These are phyloP conservation scores for Harringtonia lauricola DNA, from an alignment of 2,329 filamentous ascomycete species.

Conservation along the genomic window DNA sequence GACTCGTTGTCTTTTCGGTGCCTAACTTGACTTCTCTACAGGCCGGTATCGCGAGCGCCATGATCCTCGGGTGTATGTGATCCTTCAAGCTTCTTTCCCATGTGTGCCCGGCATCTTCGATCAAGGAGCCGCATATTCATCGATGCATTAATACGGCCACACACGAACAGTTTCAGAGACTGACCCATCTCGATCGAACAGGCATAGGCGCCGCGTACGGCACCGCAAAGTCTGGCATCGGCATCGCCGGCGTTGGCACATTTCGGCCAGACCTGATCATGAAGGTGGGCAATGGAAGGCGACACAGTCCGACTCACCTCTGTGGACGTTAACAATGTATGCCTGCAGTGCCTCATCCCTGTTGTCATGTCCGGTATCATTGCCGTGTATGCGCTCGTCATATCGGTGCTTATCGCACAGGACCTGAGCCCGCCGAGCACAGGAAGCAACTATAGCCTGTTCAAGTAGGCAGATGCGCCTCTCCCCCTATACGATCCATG, in stretches of 20 bases:
- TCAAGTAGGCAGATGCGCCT: constrained; percentile 58
- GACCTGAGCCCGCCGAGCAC: constrained; percentile 64
- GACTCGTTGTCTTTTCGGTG: no score
- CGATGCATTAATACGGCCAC: background rate
- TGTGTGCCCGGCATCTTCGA: constrained; percentile 13
- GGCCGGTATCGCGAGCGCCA: constrained; percentile 70
- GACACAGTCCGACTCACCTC: no score
- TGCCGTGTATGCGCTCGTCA: constrained; percentile 93
- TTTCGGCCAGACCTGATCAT: constrained; percentile 83
- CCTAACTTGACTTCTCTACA: constrained; percentile 20
- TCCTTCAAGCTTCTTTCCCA: constrained; percentile 9
- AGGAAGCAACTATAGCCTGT: constrained; percentile 65
- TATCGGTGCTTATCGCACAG: constrained; percentile 89
- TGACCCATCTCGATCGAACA: constrained; percentile 15
- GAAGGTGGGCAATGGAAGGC: no score
- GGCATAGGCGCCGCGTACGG: constrained; percentile 71
- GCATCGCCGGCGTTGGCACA: constrained; percentile 75
- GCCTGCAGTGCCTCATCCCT: constrained; percentile 65
- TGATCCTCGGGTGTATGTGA: constrained; percentile 70
- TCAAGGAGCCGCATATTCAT: constrained; percentile 1
- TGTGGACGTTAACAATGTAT: no score
- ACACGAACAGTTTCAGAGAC: no score
- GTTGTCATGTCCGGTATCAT: constrained; percentile 99
- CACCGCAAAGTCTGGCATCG: constrained; percentile 80
- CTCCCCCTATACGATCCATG: no score